phyloP scores from a whole-genome alignment of 805 yeast species.

The Naumovozyma baii region DNA sequence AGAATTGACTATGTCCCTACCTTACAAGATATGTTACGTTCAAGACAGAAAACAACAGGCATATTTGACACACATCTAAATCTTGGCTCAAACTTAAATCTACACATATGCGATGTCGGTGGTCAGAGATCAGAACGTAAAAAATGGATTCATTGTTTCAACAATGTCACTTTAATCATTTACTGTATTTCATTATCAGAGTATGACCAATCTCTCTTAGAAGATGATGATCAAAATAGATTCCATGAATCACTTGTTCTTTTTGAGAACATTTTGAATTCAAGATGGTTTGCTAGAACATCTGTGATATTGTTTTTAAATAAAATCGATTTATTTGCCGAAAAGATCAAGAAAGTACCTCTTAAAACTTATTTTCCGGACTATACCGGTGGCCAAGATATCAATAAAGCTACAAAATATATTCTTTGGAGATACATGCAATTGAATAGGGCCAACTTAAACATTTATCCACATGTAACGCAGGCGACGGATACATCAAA shows the following conservation, averaged over 20 bases:
- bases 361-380: conserved; percentile 79
- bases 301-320: conserved; percentile 80
- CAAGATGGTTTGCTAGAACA: conserved; percentile 85
- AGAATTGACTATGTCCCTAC: conserved; percentile 52
- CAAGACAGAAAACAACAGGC: conserved; percentile 89
- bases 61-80: conserved; percentile 74
- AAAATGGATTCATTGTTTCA: conserved; percentile 96
- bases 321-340: conserved; percentile 83
- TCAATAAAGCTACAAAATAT: conserved; percentile 84
- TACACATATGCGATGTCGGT: conserved; percentile 78
- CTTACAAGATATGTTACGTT: conserved; percentile 69
- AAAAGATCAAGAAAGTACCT: conserved; percentile 73
- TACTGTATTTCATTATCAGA: conserved; percentile 89
- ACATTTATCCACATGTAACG: conserved; percentile 82
- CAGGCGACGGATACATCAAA: conserved; percentile 92
- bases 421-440: conserved; percentile 84
- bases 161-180: conserved; percentile 79
- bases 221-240: conserved; percentile 65
- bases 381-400: conserved; percentile 82
- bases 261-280: conserved; percentile 84
- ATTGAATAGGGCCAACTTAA: conserved; percentile 71
- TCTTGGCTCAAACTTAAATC: conserved; percentile 50
- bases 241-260: conserved; percentile 73
- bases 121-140: conserved; percentile 94
- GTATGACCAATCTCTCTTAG: conserved; percentile 78